Conservation (phyloP, 2,329 filamentous ascomycete genomes). For the Pyricularia grisea region DNA sequence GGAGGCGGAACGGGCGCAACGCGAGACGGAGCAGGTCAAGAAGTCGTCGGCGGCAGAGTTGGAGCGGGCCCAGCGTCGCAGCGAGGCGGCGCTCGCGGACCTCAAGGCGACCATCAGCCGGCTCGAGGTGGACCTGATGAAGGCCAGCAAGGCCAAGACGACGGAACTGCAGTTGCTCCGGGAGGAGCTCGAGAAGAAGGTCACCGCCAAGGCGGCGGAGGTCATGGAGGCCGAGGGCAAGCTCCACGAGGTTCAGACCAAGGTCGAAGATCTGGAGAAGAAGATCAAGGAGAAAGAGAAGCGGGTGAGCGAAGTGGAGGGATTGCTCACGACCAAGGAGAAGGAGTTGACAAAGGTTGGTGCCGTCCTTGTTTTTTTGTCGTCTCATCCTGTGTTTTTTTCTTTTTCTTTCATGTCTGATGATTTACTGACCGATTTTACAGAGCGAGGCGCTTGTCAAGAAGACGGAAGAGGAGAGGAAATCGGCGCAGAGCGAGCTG, state of each 20-base stretch:
- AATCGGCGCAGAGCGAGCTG: slow-evolving; percentile 59
- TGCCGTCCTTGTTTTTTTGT: neutral
- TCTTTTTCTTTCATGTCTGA: neutral
- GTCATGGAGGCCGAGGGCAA: slow-evolving; percentile 11
- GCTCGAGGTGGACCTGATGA: slow-evolving; percentile 53
- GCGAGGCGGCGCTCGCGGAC: slow-evolving; percentile 55
- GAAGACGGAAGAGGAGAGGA: slow-evolving; percentile 52
- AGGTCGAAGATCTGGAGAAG: slow-evolving; percentile 15
- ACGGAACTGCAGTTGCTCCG: slow-evolving; percentile 50
- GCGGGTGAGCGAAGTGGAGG: slow-evolving; percentile 11
- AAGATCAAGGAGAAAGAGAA: slow-evolving; percentile 15
- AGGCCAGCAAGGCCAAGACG: slow-evolving; percentile 49
- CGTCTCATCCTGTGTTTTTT: neutral
- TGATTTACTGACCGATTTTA: neutral
- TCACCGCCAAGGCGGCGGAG: slow-evolving; percentile 14
- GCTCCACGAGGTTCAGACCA: slow-evolving; percentile 19
- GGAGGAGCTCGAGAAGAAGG: slow-evolving; percentile 36
- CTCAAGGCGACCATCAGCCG: slow-evolving; percentile 50
- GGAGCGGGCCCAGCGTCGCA: slow-evolving; percentile 35
- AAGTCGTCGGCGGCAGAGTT: slow-evolving; percentile 38
- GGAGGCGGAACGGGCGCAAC: slow-evolving; percentile 7
- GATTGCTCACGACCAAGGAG: slow-evolving; percentile 19
- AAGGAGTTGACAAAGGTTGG: slow-evolving; percentile 14
- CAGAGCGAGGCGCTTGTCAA: slow-evolving; percentile 23
- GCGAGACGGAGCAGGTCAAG: slow-evolving; percentile 30